Evolutionary conservation across 495 filamentous ascomycete species (phyloP).

Genomic region (Lophiostoma macrostomum): DNA sequence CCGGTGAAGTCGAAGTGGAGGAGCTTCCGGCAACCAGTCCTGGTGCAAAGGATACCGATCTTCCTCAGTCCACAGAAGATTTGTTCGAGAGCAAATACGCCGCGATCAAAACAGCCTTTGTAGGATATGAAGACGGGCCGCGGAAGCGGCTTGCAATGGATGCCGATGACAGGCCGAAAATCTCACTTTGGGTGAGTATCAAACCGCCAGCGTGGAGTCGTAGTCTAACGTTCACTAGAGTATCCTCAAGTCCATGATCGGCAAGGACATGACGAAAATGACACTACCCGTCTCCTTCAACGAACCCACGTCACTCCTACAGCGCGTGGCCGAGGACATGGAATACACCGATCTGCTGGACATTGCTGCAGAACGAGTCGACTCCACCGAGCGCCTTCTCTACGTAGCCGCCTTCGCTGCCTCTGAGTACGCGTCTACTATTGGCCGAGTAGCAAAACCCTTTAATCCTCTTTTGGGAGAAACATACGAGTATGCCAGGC

Average conservation of each 20-base stretch:
- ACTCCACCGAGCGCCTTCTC: slow-evolving; percentile 89
- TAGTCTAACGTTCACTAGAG: slow-evolving; percentile 56
- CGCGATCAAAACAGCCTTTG: slow-evolving; percentile 73
- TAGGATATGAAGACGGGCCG: slow-evolving; percentile 84
- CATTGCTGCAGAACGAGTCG: slow-evolving; percentile 76
- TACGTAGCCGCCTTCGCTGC: slow-evolving; percentile 95
- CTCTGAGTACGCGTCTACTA: slow-evolving; percentile 94
- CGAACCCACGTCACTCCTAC: slow-evolving; percentile 94
- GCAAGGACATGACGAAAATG: slow-evolving; percentile 99
- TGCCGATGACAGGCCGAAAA: slow-evolving; percentile 86
- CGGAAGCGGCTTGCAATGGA: slow-evolving; percentile 81
- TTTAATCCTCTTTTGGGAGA: slow-evolving; percentile 96
- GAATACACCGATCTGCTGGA: slow-evolving; percentile 94
- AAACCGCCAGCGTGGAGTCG: too few relatives aligned
- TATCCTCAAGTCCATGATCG: slow-evolving; percentile 98
- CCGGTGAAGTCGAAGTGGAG: slow-evolving; percentile 80
- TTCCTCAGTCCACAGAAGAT: slow-evolving; percentile 43
- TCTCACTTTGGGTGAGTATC: slow-evolving; percentile 92
- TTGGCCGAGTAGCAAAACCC: slow-evolving; percentile 92
- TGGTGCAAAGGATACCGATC: slow-evolving; percentile 39
- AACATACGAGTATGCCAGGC: slow-evolving; percentile 92
- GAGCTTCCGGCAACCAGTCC: slow-evolving; percentile 49
- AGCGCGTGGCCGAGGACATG: slow-evolving; percentile 94
- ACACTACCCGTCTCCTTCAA: slow-evolving; percentile 98
- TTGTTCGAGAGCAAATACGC: slow-evolving; percentile 49